Evolutionary conservation across 2,329 filamentous ascomycete genomes (phyloP), one percentile per base, ranked within the genome.

Genomic region (Ascomycota sp.): DNA sequence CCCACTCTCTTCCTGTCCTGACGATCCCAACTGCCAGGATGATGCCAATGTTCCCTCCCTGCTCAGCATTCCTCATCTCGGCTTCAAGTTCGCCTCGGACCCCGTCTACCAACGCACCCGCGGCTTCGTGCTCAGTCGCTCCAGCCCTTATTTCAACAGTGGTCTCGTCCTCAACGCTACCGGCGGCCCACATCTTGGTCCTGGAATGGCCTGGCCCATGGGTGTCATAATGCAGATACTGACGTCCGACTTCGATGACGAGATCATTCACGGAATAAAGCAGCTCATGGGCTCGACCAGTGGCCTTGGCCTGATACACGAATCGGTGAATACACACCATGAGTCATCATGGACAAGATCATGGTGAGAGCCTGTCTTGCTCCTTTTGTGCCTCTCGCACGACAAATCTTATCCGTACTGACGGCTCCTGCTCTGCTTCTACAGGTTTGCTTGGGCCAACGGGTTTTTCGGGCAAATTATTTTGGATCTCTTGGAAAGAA

Each of bases 141-240:
- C 70, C 0, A 86, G 86, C 41, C 79, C 79, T 0, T 86, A 83
- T 48, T 91, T 58, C 34, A 62, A 65, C 52, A 55, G 53, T 13
- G 64, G 64, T 0, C 59, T 61, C 3, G 55, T 63, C 11, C 48
- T 68, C 36, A 63, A 56, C 36, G 56, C 57, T 20, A 56, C 61
- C 1, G 64, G 64, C 9, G 62, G 63, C 0, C 63, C 63, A 17
- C 63, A 68, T 38, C 48, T 57, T 7, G 60, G 63, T 0, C 64
- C 82, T 2, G 65, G 73, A 34, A 73, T 75, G 44, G 81, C 79
- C 11, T 92, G 83, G 83, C 82, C 83, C 2, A 91, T 92, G 80
- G 78, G 71, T 27, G 61, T 80, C 38, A 70, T 92, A 28, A 70
- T 85, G 33, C 72, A 79, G 46, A 75, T 79, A 22, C 66, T 86